These are phyloP conservation scores for Inonotus obliquus DNA, from an alignment of 1,284 basidiomycete genomes.

Conservation along the genomic window DNA sequence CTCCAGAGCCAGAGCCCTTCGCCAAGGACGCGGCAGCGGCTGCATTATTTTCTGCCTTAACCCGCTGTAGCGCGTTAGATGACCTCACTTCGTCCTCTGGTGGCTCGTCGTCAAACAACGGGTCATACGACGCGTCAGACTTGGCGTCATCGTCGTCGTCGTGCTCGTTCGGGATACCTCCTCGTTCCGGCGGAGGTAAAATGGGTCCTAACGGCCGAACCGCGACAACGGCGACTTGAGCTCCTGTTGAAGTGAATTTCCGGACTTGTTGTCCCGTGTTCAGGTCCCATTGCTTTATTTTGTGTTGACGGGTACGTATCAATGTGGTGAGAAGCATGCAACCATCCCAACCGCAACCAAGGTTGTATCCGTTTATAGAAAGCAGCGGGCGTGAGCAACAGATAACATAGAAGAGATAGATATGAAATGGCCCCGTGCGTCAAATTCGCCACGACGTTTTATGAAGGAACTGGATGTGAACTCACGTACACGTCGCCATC, in stretches of 20 bases:
- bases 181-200: slow-evolving; percentile 30
- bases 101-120: slow-evolving; percentile 74
- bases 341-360: neutral
- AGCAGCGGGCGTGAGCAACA: neutral
- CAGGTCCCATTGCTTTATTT: slow-evolving; percentile 89
- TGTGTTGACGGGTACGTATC: neutral
- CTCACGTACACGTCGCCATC: slow-evolving; percentile 86
- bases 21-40: slow-evolving; percentile 1
- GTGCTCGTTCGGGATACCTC: slow-evolving; percentile 8
- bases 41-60: neutral
- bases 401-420: neutral
- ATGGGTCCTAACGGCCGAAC: slow-evolving; percentile 61
- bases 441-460: neutral
- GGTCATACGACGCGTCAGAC: slow-evolving; percentile 75
- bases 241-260: slow-evolving; percentile 77
- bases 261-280: slow-evolving; percentile 84
- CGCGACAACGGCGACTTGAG: slow-evolving; percentile 82
- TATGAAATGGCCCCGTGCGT: neutral
- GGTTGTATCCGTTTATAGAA: neutral
- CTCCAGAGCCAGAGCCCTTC: slow-evolving; percentile 18
- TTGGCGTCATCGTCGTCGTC: slow-evolving; percentile 53
- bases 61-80: neutral
- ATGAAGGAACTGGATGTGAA: slow-evolving; percentile 19
- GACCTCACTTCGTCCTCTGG: slow-evolving; percentile 39
- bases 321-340: neutral